A percentile compares a stretch with the other conserved stretches of the same genome.
Evolutionary conservation across 2,329 filamentous ascomycete genomes (phyloP).

Genomic region (Acephala macrosclerotiorum): DNA sequence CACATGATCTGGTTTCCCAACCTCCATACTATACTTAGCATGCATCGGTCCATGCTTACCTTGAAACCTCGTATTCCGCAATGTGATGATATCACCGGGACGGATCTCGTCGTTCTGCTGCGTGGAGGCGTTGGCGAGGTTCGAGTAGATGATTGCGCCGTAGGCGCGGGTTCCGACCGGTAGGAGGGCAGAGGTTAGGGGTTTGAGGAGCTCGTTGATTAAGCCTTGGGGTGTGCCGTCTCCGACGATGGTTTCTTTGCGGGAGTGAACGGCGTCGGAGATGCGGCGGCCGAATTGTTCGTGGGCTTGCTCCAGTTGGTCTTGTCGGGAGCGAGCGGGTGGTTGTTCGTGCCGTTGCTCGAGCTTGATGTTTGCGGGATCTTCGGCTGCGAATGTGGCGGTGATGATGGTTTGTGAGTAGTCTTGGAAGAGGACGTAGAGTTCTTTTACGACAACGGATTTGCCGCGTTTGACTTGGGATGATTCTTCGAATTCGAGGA

Average conservation of each 20-base stretch:
- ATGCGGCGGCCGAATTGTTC: slow-evolving; percentile 82
- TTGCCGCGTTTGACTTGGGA: slow-evolving; percentile 74
- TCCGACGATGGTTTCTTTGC: slow-evolving; percentile 82
- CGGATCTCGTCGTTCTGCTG: slow-evolving; percentile 93
- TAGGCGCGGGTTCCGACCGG: slow-evolving; percentile 91
- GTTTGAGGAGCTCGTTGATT: slow-evolving; percentile 79
- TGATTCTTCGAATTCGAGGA: slow-evolving; percentile 83
- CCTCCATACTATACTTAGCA: slow-evolving; percentile 87
- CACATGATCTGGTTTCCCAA: slow-evolving; percentile 87
- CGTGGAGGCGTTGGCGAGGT: slow-evolving; percentile 92
- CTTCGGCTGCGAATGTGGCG: slow-evolving; percentile 77
- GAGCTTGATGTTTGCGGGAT: slow-evolving; percentile 75
- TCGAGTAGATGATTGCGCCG: slow-evolving; percentile 91
- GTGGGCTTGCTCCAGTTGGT: slow-evolving; percentile 90
- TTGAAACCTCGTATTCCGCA: slow-evolving; percentile 93
- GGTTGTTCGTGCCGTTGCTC: slow-evolving; percentile 89
- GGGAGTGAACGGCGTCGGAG: slow-evolving; percentile 70
- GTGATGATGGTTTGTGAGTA: slow-evolving; percentile 95
- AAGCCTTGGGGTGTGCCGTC: slow-evolving; percentile 84
- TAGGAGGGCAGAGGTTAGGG: slow-evolving; percentile 74
- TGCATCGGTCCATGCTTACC: slow-evolving; percentile 96
- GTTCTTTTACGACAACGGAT: slow-evolving; percentile 76
- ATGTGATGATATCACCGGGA: slow-evolving; percentile 88
- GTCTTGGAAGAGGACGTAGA: slow-evolving; percentile 91
- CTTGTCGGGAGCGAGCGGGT: slow-evolving; percentile 82